Base-by-base conservation (phyloP, 2,329 filamentous ascomycete species). In the Chlorencoelia australis region DNA sequence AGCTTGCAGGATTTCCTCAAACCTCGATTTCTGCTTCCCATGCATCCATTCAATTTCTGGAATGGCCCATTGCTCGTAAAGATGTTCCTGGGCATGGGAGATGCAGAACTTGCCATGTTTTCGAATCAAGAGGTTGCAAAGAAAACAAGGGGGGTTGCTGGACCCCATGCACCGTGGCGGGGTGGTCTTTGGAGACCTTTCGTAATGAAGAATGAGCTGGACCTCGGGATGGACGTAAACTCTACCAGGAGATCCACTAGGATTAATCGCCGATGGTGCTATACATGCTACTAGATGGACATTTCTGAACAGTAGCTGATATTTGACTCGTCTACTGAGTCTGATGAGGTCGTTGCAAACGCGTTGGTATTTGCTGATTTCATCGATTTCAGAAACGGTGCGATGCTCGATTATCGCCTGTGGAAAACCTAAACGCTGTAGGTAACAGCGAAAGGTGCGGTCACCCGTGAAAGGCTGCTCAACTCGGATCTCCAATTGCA, bases 191-290 rank as follows among this genome's bases (percentile, higher is more conserved):
- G 22, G 15, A n/a, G 37, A 4, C 28, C 29, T 14, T 3, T 43
- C 39, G 19, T 47, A 41, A n/a, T 24, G 37, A 3, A 40, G 14
- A 4, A 43, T 22, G 5, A 71, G 54, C 40, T 70, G 67, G n/a
- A 71, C 59, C 43, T 71, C 67, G 4, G 66, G 66, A 41, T 72
- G 67, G 14, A 70, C 55, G 31, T 55, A 60, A 15, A 40, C 43
- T 26, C 2, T 13, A 5, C 16, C 14, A 2, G 3, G 9, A 24
- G 30, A 25, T 7, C 43, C 41, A 16, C 10, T 2, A 7, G 34
- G 41, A n/a, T 24, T 7, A 9, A 10, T 27, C n/a, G 16, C 2
- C 4, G 34, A n/a, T 15, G 17, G 24, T 3, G 36, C 30, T 2
- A 14, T 5, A 14, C 21, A 27, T 7, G 15, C 10, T 15, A 32